Evolutionary conservation across 495 filamentous ascomycete species (phyloP).

Genomic region (Beverwykella pulmonaria): DNA sequence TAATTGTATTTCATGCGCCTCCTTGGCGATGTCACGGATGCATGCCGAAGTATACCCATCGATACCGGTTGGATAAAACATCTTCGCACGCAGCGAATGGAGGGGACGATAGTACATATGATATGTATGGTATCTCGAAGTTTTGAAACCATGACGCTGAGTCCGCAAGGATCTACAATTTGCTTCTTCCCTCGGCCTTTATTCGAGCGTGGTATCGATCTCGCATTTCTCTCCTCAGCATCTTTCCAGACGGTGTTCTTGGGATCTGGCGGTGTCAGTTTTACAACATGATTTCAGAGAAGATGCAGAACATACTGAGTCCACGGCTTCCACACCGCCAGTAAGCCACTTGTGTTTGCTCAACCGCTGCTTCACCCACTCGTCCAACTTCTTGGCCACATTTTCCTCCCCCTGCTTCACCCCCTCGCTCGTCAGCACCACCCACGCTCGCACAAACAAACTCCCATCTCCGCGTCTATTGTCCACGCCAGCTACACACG

Average conservation of each 20-base stretch:
- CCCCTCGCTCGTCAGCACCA: slow-evolving; percentile 25
- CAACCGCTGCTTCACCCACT: slow-evolving; percentile 22
- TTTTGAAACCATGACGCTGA: too few species aligned
- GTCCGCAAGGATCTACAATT: slow-evolving; percentile 3
- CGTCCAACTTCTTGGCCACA: slow-evolving; percentile 19
- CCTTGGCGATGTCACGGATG: background rate
- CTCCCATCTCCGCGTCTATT: slow-evolving; percentile 29
- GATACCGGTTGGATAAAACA: too few species aligned
- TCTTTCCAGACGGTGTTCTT: slow-evolving; percentile 33
- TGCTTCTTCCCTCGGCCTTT: slow-evolving; percentile 14
- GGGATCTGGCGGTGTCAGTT: slow-evolving; percentile 21
- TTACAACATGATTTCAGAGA: background rate
- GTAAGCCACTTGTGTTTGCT: slow-evolving; percentile 29
- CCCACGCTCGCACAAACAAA: slow-evolving; percentile 27
- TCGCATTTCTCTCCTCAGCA: slow-evolving; percentile 30
- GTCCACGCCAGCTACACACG: slow-evolving; percentile 25
- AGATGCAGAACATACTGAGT: slow-evolving; percentile 8
- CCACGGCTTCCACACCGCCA: slow-evolving; percentile 25
- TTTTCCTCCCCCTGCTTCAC: slow-evolving; percentile 5
- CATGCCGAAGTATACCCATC: background rate
- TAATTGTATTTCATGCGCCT: background rate
- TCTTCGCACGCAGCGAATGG: too few species aligned
- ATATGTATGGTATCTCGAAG: too few species aligned
- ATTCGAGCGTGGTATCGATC: slow-evolving; percentile 28
- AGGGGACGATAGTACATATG: too few species aligned